These are phyloP conservation scores for Malassezia caprae DNA, from an alignment of 1,284 basidiomycete genomes.

Conservation along the genomic window DNA sequence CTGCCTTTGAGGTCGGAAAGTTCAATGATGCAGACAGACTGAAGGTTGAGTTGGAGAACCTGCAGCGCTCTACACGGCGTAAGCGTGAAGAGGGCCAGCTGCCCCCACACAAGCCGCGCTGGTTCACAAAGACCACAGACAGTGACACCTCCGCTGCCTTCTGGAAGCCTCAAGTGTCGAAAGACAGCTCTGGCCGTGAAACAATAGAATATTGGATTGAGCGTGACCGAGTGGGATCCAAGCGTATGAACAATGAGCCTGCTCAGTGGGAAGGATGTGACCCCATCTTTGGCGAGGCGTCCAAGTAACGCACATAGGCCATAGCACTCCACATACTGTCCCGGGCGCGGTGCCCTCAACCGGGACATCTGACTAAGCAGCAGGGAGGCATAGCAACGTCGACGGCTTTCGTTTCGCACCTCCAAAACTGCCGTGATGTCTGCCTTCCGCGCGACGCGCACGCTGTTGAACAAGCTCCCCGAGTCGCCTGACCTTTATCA, in stretches of 20 bases:
- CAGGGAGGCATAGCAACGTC: background rate
- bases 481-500: conserved; percentile 38
- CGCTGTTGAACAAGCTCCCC: conserved; percentile 25
- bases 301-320: background rate
- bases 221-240: conserved; percentile 22
- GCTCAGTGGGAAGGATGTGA: conserved; percentile 20
- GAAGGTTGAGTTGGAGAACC: conserved; percentile 77
- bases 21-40: conserved; percentile 82
- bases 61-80: conserved; percentile 67
- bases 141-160: conserved; percentile 33
- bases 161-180: conserved; percentile 25
- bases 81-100: conserved; percentile 67
- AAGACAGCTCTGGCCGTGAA: conserved; percentile 8
- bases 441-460: conserved; percentile 25
- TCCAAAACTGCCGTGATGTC: conserved; percentile 11
- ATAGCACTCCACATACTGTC: background rate
- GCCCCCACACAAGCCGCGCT: conserved; percentile 64
- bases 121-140: conserved; percentile 44
- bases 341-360: background rate
- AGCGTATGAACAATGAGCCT: conserved; percentile 13
- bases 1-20: conserved; percentile 82
- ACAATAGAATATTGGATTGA: conserved; percentile 34
- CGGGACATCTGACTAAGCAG: conserved; percentile 1
- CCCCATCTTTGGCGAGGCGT: conserved; percentile 14
- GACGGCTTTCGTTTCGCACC: background rate